Evolutionary conservation across 192 early-diverging fungal genomes (phyloP), one percentile per base, ranked within the genome.

Genomic region (Coemansia sp.): DNA sequence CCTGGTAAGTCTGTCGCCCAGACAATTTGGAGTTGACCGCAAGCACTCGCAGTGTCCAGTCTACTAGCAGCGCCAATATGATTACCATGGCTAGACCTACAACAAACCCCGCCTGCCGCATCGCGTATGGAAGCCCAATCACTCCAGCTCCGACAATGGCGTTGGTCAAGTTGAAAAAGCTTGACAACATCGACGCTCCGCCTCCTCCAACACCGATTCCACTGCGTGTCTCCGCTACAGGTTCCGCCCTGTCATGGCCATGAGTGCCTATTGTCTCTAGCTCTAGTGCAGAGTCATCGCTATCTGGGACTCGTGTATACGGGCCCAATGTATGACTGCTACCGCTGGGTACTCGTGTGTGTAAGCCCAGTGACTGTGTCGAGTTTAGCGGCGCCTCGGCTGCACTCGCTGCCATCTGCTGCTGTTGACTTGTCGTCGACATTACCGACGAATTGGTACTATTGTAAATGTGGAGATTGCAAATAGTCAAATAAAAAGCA

Each of bases 141-240:
- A 85, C 87, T 75, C 95, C 95, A 18, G 95, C 95, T 10, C 95
- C 95, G 65, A 97, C 90, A 37, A 97, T 97, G 44, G 92, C 92
- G 74, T 97, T 97, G 30, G 94, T 92, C 83, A 97, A 91, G 66
- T 95, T 95, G 69, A 95, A 89, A 40, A 84, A 78, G 43, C 83
- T 84, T 22, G 76, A 67, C 20, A 78, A 15, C 70, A 76, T 82
- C 34, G 80, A 82, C 8, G 80, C 80, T 0, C 80, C 20, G 38
- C 53, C 47, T 30, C 37, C 66, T 8, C 43, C 10, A 6, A 40
- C 30, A 6, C 56, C 56, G 34, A 16, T 59, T 18, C 56, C 56
- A 59, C 4, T 40, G 6, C 20, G 10, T n/a, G 18, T 0, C 40
- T 12, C 55, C 41, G 35, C 3, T 29, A 24, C 38, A 24, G 24